Percentiles rank a stretch among this genome's conserved stretches.
These are phyloP conservation scores for Wickerhamiella spandovensis DNA, from an alignment of 805 yeast species.

Conservation along the genomic window DNA sequence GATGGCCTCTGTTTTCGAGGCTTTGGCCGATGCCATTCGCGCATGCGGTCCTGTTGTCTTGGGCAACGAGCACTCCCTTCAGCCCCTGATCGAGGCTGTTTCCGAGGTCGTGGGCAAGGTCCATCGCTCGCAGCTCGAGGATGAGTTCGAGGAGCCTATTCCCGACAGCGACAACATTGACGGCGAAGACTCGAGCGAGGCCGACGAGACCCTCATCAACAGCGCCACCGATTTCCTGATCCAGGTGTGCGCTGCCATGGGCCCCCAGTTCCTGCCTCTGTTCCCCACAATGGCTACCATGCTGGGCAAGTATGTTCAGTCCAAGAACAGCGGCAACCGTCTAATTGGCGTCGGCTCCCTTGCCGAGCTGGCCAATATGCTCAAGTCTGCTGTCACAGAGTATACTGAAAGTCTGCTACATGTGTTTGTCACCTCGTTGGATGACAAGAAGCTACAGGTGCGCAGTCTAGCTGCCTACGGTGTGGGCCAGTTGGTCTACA, in stretches of 20 bases:
- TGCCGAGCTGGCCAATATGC: conserved; percentile 74
- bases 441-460: conserved; percentile 60
- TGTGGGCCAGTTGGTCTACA: conserved; percentile 60
- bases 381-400: conserved; percentile 49
- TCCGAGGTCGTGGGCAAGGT: conserved; percentile 64
- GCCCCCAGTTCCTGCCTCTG: conserved; percentile 59
- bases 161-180: conserved; percentile 47
- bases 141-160: conserved; percentile 9
- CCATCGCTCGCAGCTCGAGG: conserved; percentile 60
- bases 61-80: conserved; percentile 43
- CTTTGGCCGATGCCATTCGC: conserved; percentile 51
- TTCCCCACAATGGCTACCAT: conserved; percentile 59
- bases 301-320: conserved; percentile 33
- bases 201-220: conserved; percentile 63
- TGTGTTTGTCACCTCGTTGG: conserved; percentile 52
- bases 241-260: conserved; percentile 61
- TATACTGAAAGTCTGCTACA: conserved; percentile 51
- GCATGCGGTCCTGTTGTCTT: conserved; percentile 60
- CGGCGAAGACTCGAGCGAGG: conserved; percentile 37
- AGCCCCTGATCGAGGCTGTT: conserved; percentile 55
- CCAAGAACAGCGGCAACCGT: conserved; percentile 57
- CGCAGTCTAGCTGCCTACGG: conserved; percentile 95
- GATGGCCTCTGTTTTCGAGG: conserved; percentile 68
- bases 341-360: conserved; percentile 76
- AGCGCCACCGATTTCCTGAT: conserved; percentile 77